Conservation (phyloP, 2,329 filamentous ascomycete species). For the Fusarium odoratissimum region DNA sequence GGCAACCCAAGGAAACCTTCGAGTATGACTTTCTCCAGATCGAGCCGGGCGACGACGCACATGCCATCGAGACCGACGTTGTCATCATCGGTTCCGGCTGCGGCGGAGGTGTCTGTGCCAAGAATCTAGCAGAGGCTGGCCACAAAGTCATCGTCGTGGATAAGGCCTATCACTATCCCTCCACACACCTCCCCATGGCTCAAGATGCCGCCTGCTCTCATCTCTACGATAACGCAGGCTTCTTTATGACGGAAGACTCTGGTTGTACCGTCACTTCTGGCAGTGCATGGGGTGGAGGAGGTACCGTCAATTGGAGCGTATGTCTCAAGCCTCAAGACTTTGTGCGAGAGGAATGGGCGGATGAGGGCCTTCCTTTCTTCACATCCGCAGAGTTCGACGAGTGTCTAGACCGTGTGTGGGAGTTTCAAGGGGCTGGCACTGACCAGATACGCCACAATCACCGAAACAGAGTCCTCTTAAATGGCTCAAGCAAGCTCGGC, state of each 20-base stretch:
- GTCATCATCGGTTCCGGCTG: conserved; percentile 89
- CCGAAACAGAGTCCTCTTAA: conserved; percentile 76
- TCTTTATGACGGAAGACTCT: conserved; percentile 65
- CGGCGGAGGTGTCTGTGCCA: conserved; percentile 84
- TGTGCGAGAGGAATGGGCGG: conserved; percentile 85
- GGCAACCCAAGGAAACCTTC: conserved; percentile 62
- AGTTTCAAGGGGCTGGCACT: conserved; percentile 79
- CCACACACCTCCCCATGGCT: conserved; percentile 79
- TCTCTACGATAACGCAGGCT: conserved; percentile 77
- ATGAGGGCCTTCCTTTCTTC: conserved; percentile 77
- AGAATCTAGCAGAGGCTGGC: conserved; percentile 81
- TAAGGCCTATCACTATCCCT: conserved; percentile 81
- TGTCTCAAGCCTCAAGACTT: conserved; percentile 75
- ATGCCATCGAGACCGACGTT: conserved; percentile 80
- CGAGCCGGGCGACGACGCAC: conserved; percentile 54
- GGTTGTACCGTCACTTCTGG: conserved; percentile 74
- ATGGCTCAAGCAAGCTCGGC: conserved; percentile 79
- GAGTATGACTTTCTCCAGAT: conserved; percentile 73
- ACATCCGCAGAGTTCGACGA: conserved; percentile 78
- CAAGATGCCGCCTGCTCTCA: conserved; percentile 69
- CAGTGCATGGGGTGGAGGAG: conserved; percentile 84
- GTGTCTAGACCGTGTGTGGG: conserved; percentile 82
- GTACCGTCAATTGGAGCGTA: conserved; percentile 87
- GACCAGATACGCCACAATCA: conserved; percentile 78
- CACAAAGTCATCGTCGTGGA: conserved; percentile 83